Conservation (phyloP, 2,329 filamentous ascomycete genomes). For the Calonectria fujianensis region DNA sequence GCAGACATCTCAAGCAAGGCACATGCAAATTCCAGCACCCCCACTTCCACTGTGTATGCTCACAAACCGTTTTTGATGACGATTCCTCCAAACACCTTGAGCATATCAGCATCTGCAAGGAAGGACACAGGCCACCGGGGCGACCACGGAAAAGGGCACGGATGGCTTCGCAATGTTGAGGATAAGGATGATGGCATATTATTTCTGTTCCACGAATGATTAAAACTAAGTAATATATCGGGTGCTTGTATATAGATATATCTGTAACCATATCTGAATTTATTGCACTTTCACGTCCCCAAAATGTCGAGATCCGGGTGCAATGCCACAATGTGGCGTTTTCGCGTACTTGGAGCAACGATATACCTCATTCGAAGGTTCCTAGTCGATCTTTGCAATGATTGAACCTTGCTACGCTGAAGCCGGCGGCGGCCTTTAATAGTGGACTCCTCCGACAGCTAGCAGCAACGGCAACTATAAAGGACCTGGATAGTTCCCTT, state of each 20-base stretch:
- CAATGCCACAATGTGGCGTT: background rate
- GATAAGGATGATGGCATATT: no score
- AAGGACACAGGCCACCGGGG: conserved; percentile 14
- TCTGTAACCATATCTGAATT: background rate
- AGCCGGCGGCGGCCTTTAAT: no score
- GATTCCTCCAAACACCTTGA: conserved; percentile 2
- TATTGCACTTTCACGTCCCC: background rate
- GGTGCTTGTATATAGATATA: background rate
- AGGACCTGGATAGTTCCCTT: no score
- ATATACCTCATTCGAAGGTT: background rate
- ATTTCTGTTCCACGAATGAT: background rate
- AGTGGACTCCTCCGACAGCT: no score
- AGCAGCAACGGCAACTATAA: no score
- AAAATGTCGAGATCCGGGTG: background rate
- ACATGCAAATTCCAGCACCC: conserved; percentile 12
- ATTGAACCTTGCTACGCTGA: no score
- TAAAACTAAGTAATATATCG: background rate
- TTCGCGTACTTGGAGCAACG: background rate
- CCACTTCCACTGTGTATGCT: conserved; percentile 17
- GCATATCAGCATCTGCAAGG: conserved; percentile 13
- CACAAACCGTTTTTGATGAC: background rate
- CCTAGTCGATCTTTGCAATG: no score
- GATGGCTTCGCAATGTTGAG: background rate
- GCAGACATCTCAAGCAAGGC: conserved; percentile 7
- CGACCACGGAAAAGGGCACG: conserved; percentile 9